These are phyloP conservation scores for Zalaria sp. DNA, from an alignment of 2,329 filamentous ascomycete genomes.

Conservation along the genomic window DNA sequence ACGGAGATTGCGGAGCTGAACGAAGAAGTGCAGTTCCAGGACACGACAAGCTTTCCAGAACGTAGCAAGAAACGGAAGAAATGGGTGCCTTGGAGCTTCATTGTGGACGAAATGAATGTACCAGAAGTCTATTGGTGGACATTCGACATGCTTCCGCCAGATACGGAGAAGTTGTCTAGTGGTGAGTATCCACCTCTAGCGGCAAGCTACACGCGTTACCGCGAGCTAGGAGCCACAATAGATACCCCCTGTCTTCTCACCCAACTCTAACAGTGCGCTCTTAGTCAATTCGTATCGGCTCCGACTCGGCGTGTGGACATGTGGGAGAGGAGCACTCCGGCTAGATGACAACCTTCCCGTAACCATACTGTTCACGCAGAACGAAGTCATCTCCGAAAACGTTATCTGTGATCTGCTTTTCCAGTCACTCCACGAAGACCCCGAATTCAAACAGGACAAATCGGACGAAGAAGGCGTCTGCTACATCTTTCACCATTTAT, in stretches of 20 bases:
- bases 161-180: constrained; percentile 7
- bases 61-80: constrained; percentile 15
- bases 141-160: constrained; percentile 16
- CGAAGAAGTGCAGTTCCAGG: constrained; percentile 19
- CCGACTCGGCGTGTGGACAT: constrained; percentile 21
- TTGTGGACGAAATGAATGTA: constrained; percentile 23
- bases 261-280: neutral
- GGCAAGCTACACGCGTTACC: no score
- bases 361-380: constrained; percentile 19
- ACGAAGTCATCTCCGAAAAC: constrained; percentile 16
- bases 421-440: constrained; percentile 16
- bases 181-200: no score
- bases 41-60: constrained; percentile 21
- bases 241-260: no score
- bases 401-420: constrained; percentile 19
- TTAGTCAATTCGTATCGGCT: constrained; percentile 14
- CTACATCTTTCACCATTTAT: constrained; percentile 20
- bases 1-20: constrained; percentile 18
- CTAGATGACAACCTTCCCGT: constrained; percentile 17
- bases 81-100: constrained; percentile 21
- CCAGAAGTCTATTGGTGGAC: constrained; percentile 24
- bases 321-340: constrained; percentile 17
- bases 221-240: no score
- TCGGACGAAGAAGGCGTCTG: constrained; percentile 21
- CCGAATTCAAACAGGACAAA: constrained; percentile 16